These are phyloP conservation scores for Porodaedalea pini DNA, from an alignment of 1,284 basidiomycete species.

Conservation along the genomic window DNA sequence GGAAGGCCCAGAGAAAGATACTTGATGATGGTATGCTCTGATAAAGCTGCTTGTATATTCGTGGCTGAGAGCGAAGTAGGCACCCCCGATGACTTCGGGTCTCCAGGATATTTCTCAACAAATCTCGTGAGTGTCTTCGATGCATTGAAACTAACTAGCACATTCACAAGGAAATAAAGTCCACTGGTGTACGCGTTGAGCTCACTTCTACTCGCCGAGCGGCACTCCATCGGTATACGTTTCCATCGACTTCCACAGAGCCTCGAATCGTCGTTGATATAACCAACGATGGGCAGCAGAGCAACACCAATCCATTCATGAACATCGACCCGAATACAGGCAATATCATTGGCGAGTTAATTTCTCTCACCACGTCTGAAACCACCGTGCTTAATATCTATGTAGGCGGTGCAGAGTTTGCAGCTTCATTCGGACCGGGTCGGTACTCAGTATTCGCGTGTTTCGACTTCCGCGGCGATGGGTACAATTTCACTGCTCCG, in stretches of 20 bases:
- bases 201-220: constrained; percentile 23
- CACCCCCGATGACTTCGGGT: constrained; percentile 20
- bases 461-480: constrained; percentile 56
- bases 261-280: constrained; percentile 25
- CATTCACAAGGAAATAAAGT: constrained; percentile 8
- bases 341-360: constrained; percentile 7
- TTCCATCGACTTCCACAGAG: constrained; percentile 21
- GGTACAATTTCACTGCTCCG: constrained; percentile 39
- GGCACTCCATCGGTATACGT: constrained; percentile 25
- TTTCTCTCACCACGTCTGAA: not conserved
- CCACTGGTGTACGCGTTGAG: constrained; percentile 23
- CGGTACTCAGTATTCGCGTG: constrained; percentile 57
- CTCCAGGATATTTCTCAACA: constrained; percentile 25
- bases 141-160: not conserved
- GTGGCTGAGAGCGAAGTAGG: not conserved
- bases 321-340: constrained; percentile 21
- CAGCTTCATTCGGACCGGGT: constrained; percentile 52
- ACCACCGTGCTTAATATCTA: not conserved
- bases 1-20: constrained; percentile 15
- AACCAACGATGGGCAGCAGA: constrained; percentile 21
- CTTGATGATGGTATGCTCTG: constrained; percentile 13
- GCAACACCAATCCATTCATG: constrained; percentile 20
- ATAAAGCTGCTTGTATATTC: not conserved
- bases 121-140: constrained; percentile 18
- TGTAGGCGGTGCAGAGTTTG: constrained; percentile 37